These are phyloP conservation scores for Dioszegia aurantiaca DNA, from an alignment of 768 basidiomycete species.

Conservation along the genomic window DNA sequence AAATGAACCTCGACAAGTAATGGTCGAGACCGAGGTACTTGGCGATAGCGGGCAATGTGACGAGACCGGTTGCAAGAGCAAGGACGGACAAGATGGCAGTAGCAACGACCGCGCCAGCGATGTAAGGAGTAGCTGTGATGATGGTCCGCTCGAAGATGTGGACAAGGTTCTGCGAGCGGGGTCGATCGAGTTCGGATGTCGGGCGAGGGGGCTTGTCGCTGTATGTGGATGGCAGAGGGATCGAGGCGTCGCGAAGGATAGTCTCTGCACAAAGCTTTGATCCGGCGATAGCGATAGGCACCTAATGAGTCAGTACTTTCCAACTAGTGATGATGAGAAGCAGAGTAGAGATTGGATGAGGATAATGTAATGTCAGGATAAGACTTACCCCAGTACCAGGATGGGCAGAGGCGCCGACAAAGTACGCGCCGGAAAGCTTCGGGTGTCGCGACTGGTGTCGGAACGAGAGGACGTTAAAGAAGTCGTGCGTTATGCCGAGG, in stretches of 20 bases:
- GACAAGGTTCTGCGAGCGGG: slow-evolving; percentile 4
- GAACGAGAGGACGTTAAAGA: slow-evolving; percentile 53
- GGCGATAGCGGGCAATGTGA: neutral
- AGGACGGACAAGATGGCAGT: neutral
- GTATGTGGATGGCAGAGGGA: slow-evolving; percentile 10
- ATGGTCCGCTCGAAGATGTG: slow-evolving; percentile 9
- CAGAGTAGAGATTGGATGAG: too few relatives aligned
- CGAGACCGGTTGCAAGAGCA: neutral
- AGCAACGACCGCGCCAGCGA: slow-evolving; percentile 6
- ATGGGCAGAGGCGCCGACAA: slow-evolving; percentile 56
- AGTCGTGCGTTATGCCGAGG: slow-evolving; percentile 54
- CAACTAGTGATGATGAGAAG: too few relatives aligned
- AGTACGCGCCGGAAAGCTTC: slow-evolving; percentile 52
- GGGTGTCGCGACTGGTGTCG: slow-evolving; percentile 51
- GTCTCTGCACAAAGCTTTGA: slow-evolving; percentile 52
- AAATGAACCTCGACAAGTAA: neutral
- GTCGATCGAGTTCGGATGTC: slow-evolving; percentile 8
- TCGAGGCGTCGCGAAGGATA: slow-evolving; percentile 41
- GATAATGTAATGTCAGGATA: too few relatives aligned
- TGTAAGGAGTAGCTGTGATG: slow-evolving; percentile 2
- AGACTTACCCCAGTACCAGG: slow-evolving; percentile 53
- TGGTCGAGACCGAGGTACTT: neutral
- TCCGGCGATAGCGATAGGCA: slow-evolving; percentile 54
- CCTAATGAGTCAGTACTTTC: slow-evolving; percentile 17
- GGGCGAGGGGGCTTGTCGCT: slow-evolving; percentile 2